Base-by-base conservation (phyloP, 768 basidiomycete species). In the Coprinellus aureogranulatus region DNA sequence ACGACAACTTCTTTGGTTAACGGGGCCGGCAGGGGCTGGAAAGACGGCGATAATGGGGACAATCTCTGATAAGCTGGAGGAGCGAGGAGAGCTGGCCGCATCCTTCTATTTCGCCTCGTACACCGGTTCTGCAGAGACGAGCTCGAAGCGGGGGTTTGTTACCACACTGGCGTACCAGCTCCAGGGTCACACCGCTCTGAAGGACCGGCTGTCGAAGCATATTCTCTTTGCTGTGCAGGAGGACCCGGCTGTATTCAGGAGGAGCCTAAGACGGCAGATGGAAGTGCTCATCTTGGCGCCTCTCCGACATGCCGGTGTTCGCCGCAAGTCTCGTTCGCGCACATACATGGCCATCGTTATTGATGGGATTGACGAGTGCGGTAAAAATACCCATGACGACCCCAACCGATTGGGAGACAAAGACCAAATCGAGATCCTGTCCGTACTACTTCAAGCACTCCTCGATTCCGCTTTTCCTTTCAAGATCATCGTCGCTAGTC, bases 341-440 rank as follows among this genome's bases (percentile, higher is more conserved):
- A 20, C 28, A 6, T 47, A 46, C 1, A 25, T 48, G 8, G 37
- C 47, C 25, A 57, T 57, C 25, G 11, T 57, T 31, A 50, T 57
- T 46, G 55, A 57, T 40, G 55, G 55, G 3, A 12, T 57, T 9
- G 55, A 57, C 25, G 55, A 57, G 20, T 57, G 55, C 23, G 34
- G 34, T 14, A 14, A 34, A 34, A 14, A 14, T 14, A 14, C 6
- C 34, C 14, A 34, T 14, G n/a, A 50, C 4, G 47, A 27, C 12
- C 34, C 46, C 8, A 34, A 25, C 5, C 46, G 47, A 16, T 34
- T 14, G 34, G 14, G 34, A 34, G 8, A 34, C 6, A 14, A 34
- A 6, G 34, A 34, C 34, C 55, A 57, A 23, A 6, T 11, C 8
- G 55, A 48, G n/a, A n/a, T 57, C 1, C 34, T 57, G 22, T 1